Percentiles rank a stretch among this genome's conserved stretches.
phyloP scores from a whole-genome alignment of 192 early-diverging fungal genomes.

The Anaeromyces robustus region DNA sequence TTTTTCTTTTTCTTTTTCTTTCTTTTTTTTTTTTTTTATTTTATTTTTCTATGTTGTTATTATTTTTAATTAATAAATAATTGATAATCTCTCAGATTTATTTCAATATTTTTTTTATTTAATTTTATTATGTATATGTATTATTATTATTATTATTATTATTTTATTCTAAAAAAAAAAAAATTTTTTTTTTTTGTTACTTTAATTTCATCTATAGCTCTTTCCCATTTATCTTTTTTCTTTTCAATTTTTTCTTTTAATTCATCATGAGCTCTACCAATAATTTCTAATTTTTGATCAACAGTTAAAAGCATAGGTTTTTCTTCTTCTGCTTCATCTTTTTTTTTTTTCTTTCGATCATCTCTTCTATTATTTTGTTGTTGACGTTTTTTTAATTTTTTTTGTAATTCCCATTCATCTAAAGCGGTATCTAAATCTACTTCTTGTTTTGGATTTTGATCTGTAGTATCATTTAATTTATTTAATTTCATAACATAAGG shows the following conservation, averaged over 20 bases:
- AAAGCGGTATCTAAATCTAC: background rate
- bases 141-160: no score
- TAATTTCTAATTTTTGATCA: slow-evolving; percentile 44
- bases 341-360: slow-evolving; percentile 6
- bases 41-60: no score
- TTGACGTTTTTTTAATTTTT: background rate
- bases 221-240: slow-evolving; percentile 41
- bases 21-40: no score
- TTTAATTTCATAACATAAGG: slow-evolving; percentile 7
- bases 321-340: slow-evolving; percentile 33
- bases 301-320: slow-evolving; percentile 26
- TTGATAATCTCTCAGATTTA: no score
- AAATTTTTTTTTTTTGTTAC: no score
- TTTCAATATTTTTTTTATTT: no score
- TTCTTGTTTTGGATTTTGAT: background rate
- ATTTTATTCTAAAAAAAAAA: no score
- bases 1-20: background rate
- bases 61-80: no score
- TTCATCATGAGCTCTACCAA: slow-evolving; percentile 40
- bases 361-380: background rate
- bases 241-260: slow-evolving; percentile 40
- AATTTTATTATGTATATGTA: background rate
- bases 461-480: background rate
- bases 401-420: slow-evolving; percentile 6
- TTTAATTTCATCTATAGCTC: slow-evolving; percentile 35